These are phyloP conservation scores for Yamadazyma tumulicola DNA, from an alignment of 805 yeast genomes.

Conservation along the genomic window DNA sequence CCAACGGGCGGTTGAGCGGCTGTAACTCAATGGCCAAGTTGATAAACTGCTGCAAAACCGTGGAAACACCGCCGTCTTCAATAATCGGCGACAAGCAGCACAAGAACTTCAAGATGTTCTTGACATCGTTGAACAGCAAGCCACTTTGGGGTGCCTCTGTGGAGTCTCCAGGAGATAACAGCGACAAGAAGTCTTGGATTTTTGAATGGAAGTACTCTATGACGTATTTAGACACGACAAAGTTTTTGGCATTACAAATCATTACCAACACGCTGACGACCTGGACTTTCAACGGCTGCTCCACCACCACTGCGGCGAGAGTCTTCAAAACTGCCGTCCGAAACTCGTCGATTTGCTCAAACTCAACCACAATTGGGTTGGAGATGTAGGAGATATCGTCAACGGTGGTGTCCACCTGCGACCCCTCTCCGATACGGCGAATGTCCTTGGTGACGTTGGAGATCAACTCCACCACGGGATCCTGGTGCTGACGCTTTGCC, in stretches of 20 bases:
- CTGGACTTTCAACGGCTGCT: constrained; percentile 88
- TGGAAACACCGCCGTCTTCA: constrained; percentile 36
- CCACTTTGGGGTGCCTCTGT: no score
- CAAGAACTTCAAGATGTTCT: constrained; percentile 67
- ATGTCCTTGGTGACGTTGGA: constrained; percentile 44
- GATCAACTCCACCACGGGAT: constrained; percentile 39
- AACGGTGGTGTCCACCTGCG: constrained; percentile 35
- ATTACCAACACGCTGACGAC: constrained; percentile 66
- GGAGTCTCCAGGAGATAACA: constrained; percentile 5
- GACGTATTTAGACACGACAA: constrained; percentile 63
- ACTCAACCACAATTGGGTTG: constrained; percentile 61
- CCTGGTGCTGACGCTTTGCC: constrained; percentile 36
- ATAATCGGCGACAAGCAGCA: constrained; percentile 64
- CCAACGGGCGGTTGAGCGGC: constrained; percentile 40
- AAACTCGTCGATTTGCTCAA: constrained; percentile 58
- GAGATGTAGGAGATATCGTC: constrained; percentile 62
- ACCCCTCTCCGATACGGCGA: constrained; percentile 41
- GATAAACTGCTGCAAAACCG: constrained; percentile 52
- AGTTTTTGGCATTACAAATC: constrained; percentile 60
- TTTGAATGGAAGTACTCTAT: constrained; percentile 66
- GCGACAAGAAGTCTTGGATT: constrained; percentile 53
- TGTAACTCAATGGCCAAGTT: constrained; percentile 49
- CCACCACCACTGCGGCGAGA: constrained; percentile 64
- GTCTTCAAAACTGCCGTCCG: constrained; percentile 59
- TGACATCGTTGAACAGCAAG: constrained; percentile 65